A percentile compares a stretch with the other conserved stretches of the same genome.
Evolutionary conservation across 2,329 filamentous ascomycete species (phyloP).

Genomic region (Raffaelea deltoideospora): DNA sequence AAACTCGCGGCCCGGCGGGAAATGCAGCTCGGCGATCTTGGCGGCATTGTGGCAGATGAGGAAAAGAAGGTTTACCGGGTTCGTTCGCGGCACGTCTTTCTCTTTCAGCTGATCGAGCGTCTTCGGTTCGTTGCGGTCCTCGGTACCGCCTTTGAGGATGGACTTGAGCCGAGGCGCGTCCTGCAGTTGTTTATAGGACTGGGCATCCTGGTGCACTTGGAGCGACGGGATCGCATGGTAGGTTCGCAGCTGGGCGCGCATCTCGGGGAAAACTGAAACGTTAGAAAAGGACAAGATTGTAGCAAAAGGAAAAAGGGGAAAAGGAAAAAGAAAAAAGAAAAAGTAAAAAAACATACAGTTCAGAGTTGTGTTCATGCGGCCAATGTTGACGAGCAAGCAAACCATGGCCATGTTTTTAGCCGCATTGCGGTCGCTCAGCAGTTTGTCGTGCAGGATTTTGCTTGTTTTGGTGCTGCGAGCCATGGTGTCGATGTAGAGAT

Average conservation of each 20-base stretch:
- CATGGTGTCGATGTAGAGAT: constrained; percentile 98
- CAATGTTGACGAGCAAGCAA: constrained; percentile 90
- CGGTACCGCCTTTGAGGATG: constrained; percentile 89
- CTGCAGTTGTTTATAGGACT: constrained; percentile 94
- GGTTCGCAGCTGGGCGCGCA: constrained; percentile 92
- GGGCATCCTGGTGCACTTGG: constrained; percentile 86
- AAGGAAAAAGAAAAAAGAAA: constrained; percentile 6
- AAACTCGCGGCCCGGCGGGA: constrained; percentile 73
- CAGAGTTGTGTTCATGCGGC: constrained; percentile 95
- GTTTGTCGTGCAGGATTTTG: constrained; percentile 94
- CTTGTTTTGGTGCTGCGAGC: constrained; percentile 97
- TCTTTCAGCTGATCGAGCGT: constrained; percentile 71
- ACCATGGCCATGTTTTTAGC: constrained; percentile 99
- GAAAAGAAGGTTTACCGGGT: constrained; percentile 95
- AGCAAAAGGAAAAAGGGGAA: constrained; percentile 13
- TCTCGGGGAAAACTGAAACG: constrained; percentile 81
- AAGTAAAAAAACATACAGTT: constrained; percentile 54
- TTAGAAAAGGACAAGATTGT: constrained; percentile 7
- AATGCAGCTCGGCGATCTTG: constrained; percentile 87
- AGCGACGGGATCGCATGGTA: constrained; percentile 96
- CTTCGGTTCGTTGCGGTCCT: constrained; percentile 72
- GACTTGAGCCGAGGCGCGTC: constrained; percentile 93
- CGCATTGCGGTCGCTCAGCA: constrained; percentile 78
- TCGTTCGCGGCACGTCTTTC: constrained; percentile 56
- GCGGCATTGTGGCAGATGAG: constrained; percentile 79